These are phyloP conservation scores for Yamadazyma kanchanaburiensis DNA, from an alignment of 1,139 yeast species.

Conservation along the genomic window DNA sequence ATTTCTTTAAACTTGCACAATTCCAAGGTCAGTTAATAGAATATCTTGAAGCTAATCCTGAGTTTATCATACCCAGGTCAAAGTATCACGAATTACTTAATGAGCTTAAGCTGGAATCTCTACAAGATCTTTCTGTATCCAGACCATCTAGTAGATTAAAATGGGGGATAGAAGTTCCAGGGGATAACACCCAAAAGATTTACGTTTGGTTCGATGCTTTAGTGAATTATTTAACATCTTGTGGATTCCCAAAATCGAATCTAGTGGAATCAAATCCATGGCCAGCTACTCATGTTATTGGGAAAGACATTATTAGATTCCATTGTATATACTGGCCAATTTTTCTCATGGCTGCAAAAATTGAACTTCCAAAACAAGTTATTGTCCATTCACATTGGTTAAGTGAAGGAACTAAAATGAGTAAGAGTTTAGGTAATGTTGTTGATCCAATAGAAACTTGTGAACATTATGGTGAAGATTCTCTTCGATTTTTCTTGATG, in stretches of 20 bases:
- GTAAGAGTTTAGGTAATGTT: constrained; percentile 91
- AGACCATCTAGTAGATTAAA: constrained; percentile 72
- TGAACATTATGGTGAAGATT: constrained; percentile 65
- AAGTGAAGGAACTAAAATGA: constrained; percentile 86
- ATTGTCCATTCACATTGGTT: constrained; percentile 96
- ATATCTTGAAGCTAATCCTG: constrained; percentile 44
- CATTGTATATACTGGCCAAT: constrained; percentile 97
- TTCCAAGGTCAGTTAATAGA: constrained; percentile 56
- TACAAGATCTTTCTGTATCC: constrained; percentile 77
- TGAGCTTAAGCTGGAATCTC: constrained; percentile 48
- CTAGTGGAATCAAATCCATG: constrained; percentile 23
- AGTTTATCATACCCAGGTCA: constrained; percentile 62
- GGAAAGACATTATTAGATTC: constrained; percentile 86
- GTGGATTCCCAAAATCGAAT: constrained; percentile 51
- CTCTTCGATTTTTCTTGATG: constrained; percentile 71
- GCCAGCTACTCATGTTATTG: constrained; percentile 81
- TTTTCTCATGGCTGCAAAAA: constrained; percentile 76
- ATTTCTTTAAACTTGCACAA: constrained; percentile 71
- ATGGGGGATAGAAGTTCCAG: constrained; percentile 94
- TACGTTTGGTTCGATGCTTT: constrained; percentile 99
- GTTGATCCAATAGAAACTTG: constrained; percentile 78
- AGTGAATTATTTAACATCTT: constrained; percentile 74
- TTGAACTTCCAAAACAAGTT: constrained; percentile 67
- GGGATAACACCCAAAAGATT: constrained; percentile 70
- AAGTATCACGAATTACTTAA: constrained; percentile 54